Percentiles rank a stretch among this genome's conserved stretches.
Evolutionary conservation across 495 filamentous ascomycete species (phyloP).

Genomic region (Paragyromitra xinjiangensis): DNA sequence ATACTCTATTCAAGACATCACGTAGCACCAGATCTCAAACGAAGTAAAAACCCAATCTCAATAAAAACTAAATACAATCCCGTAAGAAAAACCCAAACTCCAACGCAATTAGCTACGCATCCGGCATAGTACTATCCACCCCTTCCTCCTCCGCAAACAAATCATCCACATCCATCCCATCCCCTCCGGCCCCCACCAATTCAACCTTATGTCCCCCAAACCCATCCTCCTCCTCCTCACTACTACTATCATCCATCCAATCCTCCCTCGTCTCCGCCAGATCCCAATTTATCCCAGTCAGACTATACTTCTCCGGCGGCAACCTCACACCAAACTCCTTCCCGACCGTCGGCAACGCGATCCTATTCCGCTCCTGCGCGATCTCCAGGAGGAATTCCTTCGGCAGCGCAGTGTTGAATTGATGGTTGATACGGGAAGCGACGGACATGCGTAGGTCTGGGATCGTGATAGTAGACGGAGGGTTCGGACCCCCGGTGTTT

Average conservation of each 20-base stretch:
- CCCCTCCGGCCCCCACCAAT: conserved; percentile 55
- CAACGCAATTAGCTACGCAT: conserved; percentile 42
- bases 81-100: not conserved
- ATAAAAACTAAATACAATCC: not conserved
- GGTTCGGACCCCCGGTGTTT: conserved; percentile 57
- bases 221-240: conserved; percentile 58
- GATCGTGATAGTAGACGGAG: conserved; percentile 62
- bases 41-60: not conserved
- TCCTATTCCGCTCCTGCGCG: conserved; percentile 80
- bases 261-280: conserved; percentile 63
- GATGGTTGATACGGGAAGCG: conserved; percentile 69
- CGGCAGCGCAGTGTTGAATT: conserved; percentile 71
- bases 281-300: conserved; percentile 85
- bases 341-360: conserved; percentile 78
- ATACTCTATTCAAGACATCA: too few species aligned
- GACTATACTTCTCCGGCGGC: conserved; percentile 89
- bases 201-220: conserved; percentile 18
- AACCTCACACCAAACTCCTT: conserved; percentile 83
- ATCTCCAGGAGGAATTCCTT: conserved; percentile 89
- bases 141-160: conserved; percentile 58
- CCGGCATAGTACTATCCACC: conserved; percentile 54
- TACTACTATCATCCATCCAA: conserved; percentile 58
- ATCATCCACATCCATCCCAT: conserved; percentile 63
- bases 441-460: conserved; percentile 71
- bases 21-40: too few species aligned